Evolutionary conservation across 129 eudicot genomes (phyloP).

Genomic region (Pittosporum tobira): DNA sequence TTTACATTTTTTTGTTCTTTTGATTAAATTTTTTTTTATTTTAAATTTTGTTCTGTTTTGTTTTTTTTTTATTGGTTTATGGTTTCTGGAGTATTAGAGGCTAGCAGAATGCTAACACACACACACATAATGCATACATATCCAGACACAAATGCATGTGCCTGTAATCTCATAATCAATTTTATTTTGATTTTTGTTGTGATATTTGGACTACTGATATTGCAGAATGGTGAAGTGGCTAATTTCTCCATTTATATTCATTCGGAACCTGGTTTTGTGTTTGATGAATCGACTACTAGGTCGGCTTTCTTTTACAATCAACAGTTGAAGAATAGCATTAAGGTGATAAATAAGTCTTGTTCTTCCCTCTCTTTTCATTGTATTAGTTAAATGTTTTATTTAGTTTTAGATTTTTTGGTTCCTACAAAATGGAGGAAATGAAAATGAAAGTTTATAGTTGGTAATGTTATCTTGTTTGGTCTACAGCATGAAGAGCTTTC

Average conservation of each 20-base stretch:
- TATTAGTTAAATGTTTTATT: too few species aligned
- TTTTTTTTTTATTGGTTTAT: not conserved
- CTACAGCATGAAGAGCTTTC: not conserved
- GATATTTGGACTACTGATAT: not conserved
- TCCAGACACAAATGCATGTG: too few species aligned
- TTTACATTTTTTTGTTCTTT: not conserved
- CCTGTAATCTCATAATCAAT: not conserved
- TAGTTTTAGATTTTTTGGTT: not conserved
- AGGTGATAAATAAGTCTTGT: constrained; percentile 30
- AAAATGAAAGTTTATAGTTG: not conserved
- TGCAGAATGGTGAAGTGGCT: constrained; percentile 72
- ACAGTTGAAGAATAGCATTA: constrained; percentile 63
- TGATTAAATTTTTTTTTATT: not conserved
- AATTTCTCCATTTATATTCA: constrained; percentile 77
- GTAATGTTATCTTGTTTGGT: not conserved
- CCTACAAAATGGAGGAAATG: not conserved
- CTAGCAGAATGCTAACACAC: not conserved
- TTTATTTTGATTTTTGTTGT: not conserved
- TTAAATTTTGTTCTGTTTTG: not conserved
- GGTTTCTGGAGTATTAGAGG: not conserved
- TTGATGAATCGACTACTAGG: constrained; percentile 75
- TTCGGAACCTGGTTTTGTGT: constrained; percentile 77
- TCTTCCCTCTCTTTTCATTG: too few species aligned
- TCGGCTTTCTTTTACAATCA: constrained; percentile 55
- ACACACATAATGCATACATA: too few species aligned